Evolutionary conservation across 148 eudicot genomes (phyloP).

Genomic region (Amaranthus cruentus): DNA sequence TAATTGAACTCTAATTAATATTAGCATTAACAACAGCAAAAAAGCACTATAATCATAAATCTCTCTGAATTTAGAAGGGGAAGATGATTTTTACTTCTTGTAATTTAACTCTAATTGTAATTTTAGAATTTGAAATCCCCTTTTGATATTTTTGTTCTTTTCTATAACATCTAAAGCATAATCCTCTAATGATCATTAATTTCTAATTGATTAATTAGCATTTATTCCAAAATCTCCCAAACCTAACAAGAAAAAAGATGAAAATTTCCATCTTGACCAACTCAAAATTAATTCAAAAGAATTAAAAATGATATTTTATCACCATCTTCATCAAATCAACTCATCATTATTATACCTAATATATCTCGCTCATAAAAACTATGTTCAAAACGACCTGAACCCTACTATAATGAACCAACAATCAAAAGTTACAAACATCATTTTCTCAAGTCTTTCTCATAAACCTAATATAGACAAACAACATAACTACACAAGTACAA

Average conservation of each 20-base stretch:
- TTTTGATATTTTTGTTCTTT: not conserved
- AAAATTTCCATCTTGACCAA: not conserved
- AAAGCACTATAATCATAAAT: not conserved
- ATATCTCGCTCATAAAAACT: too few relatives aligned
- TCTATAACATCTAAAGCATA: not conserved
- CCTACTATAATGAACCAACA: not conserved
- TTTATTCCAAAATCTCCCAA: not conserved
- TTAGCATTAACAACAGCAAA: not conserved
- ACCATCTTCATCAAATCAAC: conserved; percentile 1
- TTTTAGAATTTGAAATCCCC: not conserved
- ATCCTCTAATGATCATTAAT: not conserved
- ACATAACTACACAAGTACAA: too few relatives aligned
- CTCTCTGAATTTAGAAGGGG: not conserved
- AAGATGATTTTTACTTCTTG: not conserved
- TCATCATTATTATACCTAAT: not conserved
- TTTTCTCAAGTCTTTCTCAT: not conserved
- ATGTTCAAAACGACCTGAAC: too few relatives aligned
- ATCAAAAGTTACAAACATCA: not conserved
- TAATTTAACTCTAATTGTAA: not conserved
- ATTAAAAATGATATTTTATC: not conserved
- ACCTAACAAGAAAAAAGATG: not conserved
- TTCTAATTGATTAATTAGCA: not conserved
- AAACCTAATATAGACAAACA: not conserved
- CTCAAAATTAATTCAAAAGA: not conserved
- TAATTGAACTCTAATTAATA: not conserved